Conservation (phyloP, 2,329 filamentous ascomycete species). For the Rachicladosporium sp. region DNA sequence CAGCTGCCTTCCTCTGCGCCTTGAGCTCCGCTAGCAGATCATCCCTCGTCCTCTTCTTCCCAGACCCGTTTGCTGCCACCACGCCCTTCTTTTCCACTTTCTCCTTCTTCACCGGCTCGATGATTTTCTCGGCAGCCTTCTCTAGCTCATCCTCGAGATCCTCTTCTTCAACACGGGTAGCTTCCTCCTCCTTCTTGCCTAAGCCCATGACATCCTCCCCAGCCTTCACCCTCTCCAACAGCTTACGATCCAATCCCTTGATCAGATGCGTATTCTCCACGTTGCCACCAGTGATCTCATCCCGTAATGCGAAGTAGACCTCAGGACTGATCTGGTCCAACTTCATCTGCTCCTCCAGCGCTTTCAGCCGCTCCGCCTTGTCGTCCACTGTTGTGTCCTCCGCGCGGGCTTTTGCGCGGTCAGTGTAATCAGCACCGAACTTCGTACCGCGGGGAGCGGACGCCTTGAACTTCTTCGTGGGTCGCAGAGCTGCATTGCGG, state of each 20-base stretch:
- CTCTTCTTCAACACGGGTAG: slow-evolving; percentile 9
- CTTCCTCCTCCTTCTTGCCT: slow-evolving; percentile 28
- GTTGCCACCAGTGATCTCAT: slow-evolving; percentile 72
- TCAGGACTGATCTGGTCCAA: slow-evolving; percentile 69
- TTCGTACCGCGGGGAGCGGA: slow-evolving; percentile 69
- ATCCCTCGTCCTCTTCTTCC: slow-evolving; percentile 42
- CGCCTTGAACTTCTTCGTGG: slow-evolving; percentile 63
- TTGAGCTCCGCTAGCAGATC: slow-evolving; percentile 49
- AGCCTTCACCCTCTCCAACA: slow-evolving; percentile 55
- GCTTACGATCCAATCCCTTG: slow-evolving; percentile 79
- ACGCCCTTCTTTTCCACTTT: slow-evolving; percentile 40
- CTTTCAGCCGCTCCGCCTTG: slow-evolving; percentile 55
- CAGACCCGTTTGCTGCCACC: slow-evolving; percentile 31
- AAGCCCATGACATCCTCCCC: slow-evolving; percentile 47
- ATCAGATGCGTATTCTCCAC: slow-evolving; percentile 71
- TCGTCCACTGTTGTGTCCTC: slow-evolving; percentile 40
- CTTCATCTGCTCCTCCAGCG: slow-evolving; percentile 71
- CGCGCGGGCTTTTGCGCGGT: slow-evolving; percentile 57
- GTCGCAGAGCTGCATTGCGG: slow-evolving; percentile 44
- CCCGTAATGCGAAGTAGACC: slow-evolving; percentile 62
- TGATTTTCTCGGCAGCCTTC: slow-evolving; percentile 51
- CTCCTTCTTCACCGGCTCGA: slow-evolving; percentile 54
- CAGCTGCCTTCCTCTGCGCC: slow-evolving; percentile 37
- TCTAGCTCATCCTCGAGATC: slow-evolving; percentile 36
- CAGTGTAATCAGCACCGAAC: slow-evolving; percentile 68